Base-by-base conservation (phyloP, 805 yeast species). In the Candida oleophila region DNA sequence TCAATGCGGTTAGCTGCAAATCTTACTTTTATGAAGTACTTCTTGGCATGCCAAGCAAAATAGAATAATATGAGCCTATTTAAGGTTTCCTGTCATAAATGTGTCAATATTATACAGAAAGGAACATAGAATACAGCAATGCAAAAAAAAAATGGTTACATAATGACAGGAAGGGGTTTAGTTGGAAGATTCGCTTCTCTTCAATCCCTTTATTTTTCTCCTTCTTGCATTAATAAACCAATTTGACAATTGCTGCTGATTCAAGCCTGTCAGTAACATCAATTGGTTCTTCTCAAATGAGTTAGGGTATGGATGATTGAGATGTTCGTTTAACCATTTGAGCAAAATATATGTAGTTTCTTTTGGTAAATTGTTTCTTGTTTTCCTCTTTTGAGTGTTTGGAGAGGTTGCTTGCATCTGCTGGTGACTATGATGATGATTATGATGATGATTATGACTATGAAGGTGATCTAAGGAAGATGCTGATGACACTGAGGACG, bases 141-240 rank as follows among this genome's bases (percentile, higher is more conserved):
- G 30, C 30, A 25, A 25, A 25, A 25, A 25, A 25, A 25, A 25
- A 8, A 33, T 20, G 19, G 21, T 21, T 21, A 7, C 20, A 11
- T 12, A 35, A 35, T 15, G 38, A 35, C 20, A 16, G 20, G 15
- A 16, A 37, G 40, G 25, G 30, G 30, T 25, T 25, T 11, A 25
- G 11, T 11, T 11, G 30, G 30, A 38, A 38, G 11, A 15, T 41
- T 41, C 43, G n/a, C 28, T 21, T 20, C 20, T 34, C 54, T 77
- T 73, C 50, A 80, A 64, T 38, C 63, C 56, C 59, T 76, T 78
- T 43, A 88, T 77, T 59, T 86, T 82, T 54, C 96, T 73, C 57
- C 96, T 74, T 55, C 96, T 78, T 16, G 92, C 95, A 61, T 88
- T 88, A 59, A 88, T 89, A 57, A 88, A 88, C 96, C 96, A 88